Evolutionary conservation across 2,329 filamentous ascomycete genomes (phyloP), one percentile per base, ranked within the genome.

Genomic region (Aspergillus vadensis): DNA sequence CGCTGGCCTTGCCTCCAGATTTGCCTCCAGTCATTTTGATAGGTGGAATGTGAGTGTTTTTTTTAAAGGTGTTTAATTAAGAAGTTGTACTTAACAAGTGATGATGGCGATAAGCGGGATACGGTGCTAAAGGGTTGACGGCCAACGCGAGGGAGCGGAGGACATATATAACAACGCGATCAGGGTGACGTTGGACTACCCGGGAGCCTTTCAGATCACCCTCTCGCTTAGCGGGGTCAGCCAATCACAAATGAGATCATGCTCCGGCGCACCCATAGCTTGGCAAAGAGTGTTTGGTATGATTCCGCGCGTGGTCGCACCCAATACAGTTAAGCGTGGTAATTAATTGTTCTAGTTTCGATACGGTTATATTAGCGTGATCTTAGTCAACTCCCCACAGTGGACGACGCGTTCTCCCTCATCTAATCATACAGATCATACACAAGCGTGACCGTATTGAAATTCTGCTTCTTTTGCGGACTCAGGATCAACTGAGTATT

Each of bases 11-110:
- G 89, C 95, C 95, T 83, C 95, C 95, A 85, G 94, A 97, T 85
- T 99, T 99, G 83, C 95, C 94, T 88, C 94, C 94, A 92, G 95
- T 96, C 95, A 99, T 99, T 91, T 91, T 97, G 89, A 86, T 78
- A 71, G 73, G 75, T 57, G 39, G 52, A 5, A 36, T 41, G 53
- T 55, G 48, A 17, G 54, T n/a, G 59, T 19, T 55, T 62, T 30
- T 66, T 64, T 65, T 60, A 61, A 63, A 54, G 61, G 62, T 62
- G 51, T 50, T 27, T 47, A 43, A 32, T 21, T 32, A 39, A 57
- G 23, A 14, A 39, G 14, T 21, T 41, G 19, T 6, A 19, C 21
- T 47, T n/a, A 23, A 43, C 32, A 53, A 39, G 27, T 51, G 23
- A 48, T 48, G 27, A 58, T 61, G 19, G 53, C 39, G 59, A 63